Base-by-base conservation (phyloP, 1,139 yeast species). In the Hansenula lynferdii region DNA sequence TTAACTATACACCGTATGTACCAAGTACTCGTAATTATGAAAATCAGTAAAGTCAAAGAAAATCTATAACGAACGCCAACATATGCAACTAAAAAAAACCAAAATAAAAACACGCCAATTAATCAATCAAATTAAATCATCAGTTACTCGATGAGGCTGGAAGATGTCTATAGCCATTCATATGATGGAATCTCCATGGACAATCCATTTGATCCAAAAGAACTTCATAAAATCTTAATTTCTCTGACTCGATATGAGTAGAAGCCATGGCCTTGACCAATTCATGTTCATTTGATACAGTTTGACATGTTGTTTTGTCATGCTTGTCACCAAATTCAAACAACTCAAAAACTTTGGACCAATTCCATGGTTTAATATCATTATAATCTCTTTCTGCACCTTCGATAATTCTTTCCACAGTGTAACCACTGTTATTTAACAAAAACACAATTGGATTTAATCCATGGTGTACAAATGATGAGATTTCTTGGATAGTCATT, bases 331-430 rank as follows among this genome's bases (percentile, higher is more conserved):
- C 96, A 59, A 85, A 82, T 14, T 77, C 75, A 36, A 53, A 53
- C 22, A 53, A 44, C 41, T 72, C 69, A 48, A 85, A 70, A 26
- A 85, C 62, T 42, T 75, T 64, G 2, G 81, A 72, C 95, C 95
- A 87, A 48, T 83, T 70, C 96, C 96, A 87, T 28, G 85, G 80
- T 57, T 83, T 78, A 42, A 87, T 82, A 54, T 89, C 96, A 56
- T 89, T 89, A 59, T 87, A 89, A 2, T 73, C 62, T 56, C 85
- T 76, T 23, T 75, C 68, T 27, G 89, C 83, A 4, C 96, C 96
- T 59, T 80, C 77, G 46, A 89, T 85, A 32, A 82, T 77, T 54
- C 96, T 76, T 65, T 89, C 96, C 39, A 89, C 86, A 0, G 96
- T 82, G 62, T 89, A 89, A 0, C 97, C 97, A 43, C 76, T 75